Evolutionary conservation across 2,329 filamentous ascomycete genomes (phyloP), one percentile per base, ranked within the genome.

Genomic region (Keithomyces neogunnii): DNA sequence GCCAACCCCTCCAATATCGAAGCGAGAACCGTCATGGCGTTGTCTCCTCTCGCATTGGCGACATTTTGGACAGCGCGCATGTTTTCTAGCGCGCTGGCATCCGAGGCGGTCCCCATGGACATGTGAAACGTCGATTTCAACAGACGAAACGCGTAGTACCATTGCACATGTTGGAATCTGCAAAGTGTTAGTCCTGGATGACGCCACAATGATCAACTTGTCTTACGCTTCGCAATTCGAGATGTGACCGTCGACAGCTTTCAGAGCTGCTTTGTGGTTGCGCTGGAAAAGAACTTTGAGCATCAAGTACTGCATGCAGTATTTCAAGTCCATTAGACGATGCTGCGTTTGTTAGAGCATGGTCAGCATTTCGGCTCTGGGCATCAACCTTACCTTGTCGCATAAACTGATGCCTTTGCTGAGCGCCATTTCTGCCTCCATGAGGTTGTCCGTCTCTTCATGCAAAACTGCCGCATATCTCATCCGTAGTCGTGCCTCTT

Each of bases 141-240:
- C 45, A 92, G 82, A 6, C 86, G 82, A 59, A 91, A 86, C 0
- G 84, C 85, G 62, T 91, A 92, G 13, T 85, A 76, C 88, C 88
- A 92, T 47, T 82, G 78, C 7, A 77, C 72, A 58, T 87, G 84
- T 62, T 84, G 81, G 60, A 82, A 84, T 36, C 73, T 81, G 53
- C 31, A 31, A 3, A 10, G 19, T 13, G 49, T 55, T 32, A 49
- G 47, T 39, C 6, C 10, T 35, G 26, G 28, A 28, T 33, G 10
- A 45, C 30, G 30, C n/a, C 39, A 3, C 40, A 40, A n/a, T 9
- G 7, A 3, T 3, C 46, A 3, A 8, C 19, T 28, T 38, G 26
- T 66, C 80, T 60, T 70, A 85, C 71, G 82, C 78, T 64, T 85
- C 79, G 32, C 83, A 82, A 60, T 89, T 84, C 0, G 76, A 71